Conservation (phyloP, 441 rosid genomes). For the Flueggea neowawraea region DNA sequence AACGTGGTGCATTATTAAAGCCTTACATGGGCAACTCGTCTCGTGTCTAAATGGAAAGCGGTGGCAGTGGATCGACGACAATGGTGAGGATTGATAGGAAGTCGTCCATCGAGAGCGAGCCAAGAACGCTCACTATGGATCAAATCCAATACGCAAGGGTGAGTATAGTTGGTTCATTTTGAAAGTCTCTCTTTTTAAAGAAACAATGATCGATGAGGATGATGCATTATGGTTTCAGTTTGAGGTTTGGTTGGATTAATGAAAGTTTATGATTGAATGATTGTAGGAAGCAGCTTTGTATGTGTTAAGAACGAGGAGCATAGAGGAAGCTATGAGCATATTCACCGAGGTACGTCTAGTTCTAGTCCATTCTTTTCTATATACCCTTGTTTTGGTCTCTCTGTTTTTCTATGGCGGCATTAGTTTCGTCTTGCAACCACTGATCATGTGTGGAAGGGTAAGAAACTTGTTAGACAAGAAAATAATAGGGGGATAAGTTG, state of each 20-base stretch:
- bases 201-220: no score
- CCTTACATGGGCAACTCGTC: no score
- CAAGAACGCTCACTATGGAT: conserved; percentile 36
- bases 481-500: no score
- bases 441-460: no score
- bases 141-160: conserved; percentile 52
- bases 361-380: no score
- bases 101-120: conserved; percentile 47
- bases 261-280: neutral
- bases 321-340: conserved; percentile 41
- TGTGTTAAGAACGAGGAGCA: conserved; percentile 34
- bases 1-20: no score
- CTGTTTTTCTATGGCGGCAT: no score
- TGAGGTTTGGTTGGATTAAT: neutral
- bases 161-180: neutral
- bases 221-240: neutral
- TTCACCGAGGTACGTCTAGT: conserved; percentile 32
- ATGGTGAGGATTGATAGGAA: conserved; percentile 23
- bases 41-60: neutral
- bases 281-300: conserved; percentile 44
- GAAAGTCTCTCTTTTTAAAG: neutral
- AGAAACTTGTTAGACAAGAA: no score
- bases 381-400: no score
- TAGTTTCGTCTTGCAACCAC: no score
- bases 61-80: neutral